Base-by-base conservation (phyloP, 768 basidiomycete species). In the Lactifluus subvellereus region DNA sequence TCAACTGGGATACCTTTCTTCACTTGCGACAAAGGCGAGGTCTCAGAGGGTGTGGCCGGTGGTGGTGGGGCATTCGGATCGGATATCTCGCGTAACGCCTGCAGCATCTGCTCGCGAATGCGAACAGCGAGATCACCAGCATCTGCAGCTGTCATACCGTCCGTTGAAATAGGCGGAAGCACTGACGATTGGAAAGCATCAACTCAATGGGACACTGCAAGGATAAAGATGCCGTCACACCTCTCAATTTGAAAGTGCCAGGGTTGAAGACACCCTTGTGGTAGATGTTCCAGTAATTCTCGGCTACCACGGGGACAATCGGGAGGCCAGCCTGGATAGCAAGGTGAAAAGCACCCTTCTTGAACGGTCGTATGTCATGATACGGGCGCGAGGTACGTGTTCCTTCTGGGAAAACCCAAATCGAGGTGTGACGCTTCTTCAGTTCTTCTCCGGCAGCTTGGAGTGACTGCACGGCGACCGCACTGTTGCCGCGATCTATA, bases 271-370 rank as follows among this genome's bases (percentile, higher is more conserved):
- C 76, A 40, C 87, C 87, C 65, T 85, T 81, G 70, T 84, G 85
- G 73, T 97, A 98, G 51, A 96, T 68, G 65, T 83, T 76, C 82
- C 91, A 91, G 73, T 98, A 99, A 74, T 98, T 98, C 77, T 98
- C 94, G 56, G 86, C 85, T 2, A 98, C 87, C 56, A 99, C 82
- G 6, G 97, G 96, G 35, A 91, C 82, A 70, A 99, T 87, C 6
- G 97, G 96, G 51, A 98, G 82, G 35, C 89, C 85, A 13, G 92
- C 86, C 74, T 94, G 87, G 30, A 98, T 81, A 33, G 97, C 97
- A 54, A 98, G 82, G 72, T 98, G 94, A 80, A 98, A 98, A 3
- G 94, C 95, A 45, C 97, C 97, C 74, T 98, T 99, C 80, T 99
- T 99, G 79, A 99, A 87, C 3, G 92, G 88, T 6, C 90, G 79